A percentile compares a stretch with the other conserved stretches of the same genome.
Evolutionary conservation across 1,284 basidiomycete species (phyloP).

Genomic region (Trametes polyzona): DNA sequence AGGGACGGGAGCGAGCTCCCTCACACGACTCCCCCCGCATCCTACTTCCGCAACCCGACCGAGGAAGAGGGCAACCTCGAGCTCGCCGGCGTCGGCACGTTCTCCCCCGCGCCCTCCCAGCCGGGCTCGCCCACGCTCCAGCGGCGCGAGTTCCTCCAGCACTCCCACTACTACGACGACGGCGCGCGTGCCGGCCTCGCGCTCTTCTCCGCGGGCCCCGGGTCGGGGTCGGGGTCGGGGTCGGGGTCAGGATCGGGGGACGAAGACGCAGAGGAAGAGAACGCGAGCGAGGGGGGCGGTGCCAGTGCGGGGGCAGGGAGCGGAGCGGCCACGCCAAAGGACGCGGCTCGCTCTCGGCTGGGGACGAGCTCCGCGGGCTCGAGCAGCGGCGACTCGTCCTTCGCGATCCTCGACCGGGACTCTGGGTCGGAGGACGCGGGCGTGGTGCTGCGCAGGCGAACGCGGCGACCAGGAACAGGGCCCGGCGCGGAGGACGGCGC

Average conservation of each 20-base stretch:
- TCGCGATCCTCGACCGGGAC: conserved; percentile 38
- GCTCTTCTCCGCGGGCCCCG: background rate
- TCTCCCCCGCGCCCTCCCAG: conserved; percentile 68
- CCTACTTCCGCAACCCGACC: conserved; percentile 50
- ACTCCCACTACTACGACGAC: conserved; percentile 21
- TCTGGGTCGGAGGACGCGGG: conserved; percentile 38
- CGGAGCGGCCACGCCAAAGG: conserved; percentile 17
- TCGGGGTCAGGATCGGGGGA: no score
- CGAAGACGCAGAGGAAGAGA: conserved; percentile 11
- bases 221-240: no score
- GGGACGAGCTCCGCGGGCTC: conserved; percentile 23
- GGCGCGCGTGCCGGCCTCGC: conserved; percentile 14
- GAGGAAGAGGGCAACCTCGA: conserved; percentile 53
- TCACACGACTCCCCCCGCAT: conserved; percentile 27
- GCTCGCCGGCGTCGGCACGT: conserved; percentile 70
- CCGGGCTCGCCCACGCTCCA: conserved; percentile 65
- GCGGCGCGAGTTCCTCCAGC: conserved; percentile 32
- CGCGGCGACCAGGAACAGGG: conserved; percentile 22
- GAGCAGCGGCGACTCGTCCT: conserved; percentile 37
- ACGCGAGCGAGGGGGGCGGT: conserved; percentile 1
- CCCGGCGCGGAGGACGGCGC: conserved; percentile 25
- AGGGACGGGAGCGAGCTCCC: background rate
- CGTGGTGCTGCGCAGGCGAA: conserved; percentile 29
- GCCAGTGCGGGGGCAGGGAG: no score
- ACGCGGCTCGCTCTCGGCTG: conserved; percentile 20